Evolutionary conservation across 164 flowering plant species (phyloP).

Genomic region (Platanus orientalis): DNA sequence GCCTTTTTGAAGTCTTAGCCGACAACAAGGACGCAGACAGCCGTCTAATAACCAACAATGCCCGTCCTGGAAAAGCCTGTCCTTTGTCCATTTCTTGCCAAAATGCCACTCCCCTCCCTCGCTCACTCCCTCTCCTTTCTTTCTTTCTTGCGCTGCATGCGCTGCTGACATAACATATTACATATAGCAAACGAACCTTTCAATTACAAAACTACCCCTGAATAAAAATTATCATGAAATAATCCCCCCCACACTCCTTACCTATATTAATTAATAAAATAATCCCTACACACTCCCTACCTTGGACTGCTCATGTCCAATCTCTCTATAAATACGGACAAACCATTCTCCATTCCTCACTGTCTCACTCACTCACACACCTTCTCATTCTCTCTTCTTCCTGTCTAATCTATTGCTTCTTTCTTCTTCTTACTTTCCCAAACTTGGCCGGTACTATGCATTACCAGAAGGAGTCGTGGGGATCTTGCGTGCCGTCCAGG

Average conservation of each 20-base stretch:
- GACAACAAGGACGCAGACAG: slow-evolving; percentile 56
- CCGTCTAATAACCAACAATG: slow-evolving; percentile 42
- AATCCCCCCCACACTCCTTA: background rate
- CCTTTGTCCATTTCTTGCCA: background rate
- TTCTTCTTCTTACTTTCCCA: background rate
- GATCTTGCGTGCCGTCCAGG: slow-evolving; percentile 20
- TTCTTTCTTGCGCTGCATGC: slow-evolving; percentile 11
- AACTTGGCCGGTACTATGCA: slow-evolving; percentile 26
- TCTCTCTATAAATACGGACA: slow-evolving; percentile 30
- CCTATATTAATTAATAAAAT: background rate
- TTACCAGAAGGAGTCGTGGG: slow-evolving; percentile 42
- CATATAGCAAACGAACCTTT: background rate
- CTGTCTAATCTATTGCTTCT: background rate
- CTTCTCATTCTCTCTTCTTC: background rate
- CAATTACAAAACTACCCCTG: slow-evolving; percentile 13
- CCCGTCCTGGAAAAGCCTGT: slow-evolving; percentile 44
- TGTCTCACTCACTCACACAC: slow-evolving; percentile 1
- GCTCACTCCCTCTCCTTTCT: background rate
- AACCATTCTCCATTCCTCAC: slow-evolving; percentile 14
- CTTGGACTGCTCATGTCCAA: background rate
- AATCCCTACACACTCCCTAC: background rate
- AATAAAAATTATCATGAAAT: background rate
- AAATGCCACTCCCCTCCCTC: background rate
- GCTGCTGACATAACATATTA: slow-evolving; percentile 17
- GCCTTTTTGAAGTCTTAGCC: slow-evolving; percentile 22